These are phyloP conservation scores for Opeltia flavorubescens DNA, from an alignment of 495 filamentous ascomycete species.

Conservation along the genomic window DNA sequence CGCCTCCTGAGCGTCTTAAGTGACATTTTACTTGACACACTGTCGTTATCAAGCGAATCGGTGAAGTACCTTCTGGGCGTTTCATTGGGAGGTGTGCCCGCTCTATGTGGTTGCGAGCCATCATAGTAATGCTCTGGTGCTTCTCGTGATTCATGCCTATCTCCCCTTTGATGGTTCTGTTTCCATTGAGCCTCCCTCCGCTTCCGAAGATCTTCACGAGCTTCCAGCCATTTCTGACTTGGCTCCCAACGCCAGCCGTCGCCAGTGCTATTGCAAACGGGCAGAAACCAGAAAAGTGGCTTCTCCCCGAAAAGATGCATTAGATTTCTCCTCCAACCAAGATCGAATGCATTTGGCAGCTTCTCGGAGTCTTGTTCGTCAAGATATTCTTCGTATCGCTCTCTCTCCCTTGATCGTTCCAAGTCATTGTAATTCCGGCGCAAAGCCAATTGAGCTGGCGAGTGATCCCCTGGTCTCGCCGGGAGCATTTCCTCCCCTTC, in stretches of 20 bases:
- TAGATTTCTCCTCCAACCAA: slow-evolving; percentile 71
- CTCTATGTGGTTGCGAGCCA: slow-evolving; percentile 2
- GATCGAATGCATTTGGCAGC: slow-evolving; percentile 84
- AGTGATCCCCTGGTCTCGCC: slow-evolving; percentile 17
- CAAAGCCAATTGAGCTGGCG: slow-evolving; percentile 34
- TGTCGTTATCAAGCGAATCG: slow-evolving; percentile 18
- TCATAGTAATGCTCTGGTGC: slow-evolving; percentile 8
- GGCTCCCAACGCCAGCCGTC: slow-evolving; percentile 96
- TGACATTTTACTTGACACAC: slow-evolving; percentile 35
- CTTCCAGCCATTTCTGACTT: slow-evolving; percentile 54
- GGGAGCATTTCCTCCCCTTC: slow-evolving; percentile 52
- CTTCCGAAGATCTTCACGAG: slow-evolving; percentile 41
- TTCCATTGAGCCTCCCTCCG: slow-evolving; percentile 43
- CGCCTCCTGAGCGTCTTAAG: slow-evolving; percentile 37
- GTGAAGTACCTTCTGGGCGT: slow-evolving; percentile 5
- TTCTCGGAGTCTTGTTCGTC: slow-evolving; percentile 75
- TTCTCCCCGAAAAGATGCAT: slow-evolving; percentile 64
- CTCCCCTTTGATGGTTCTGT: slow-evolving; percentile 12
- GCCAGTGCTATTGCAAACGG: slow-evolving; percentile 67
- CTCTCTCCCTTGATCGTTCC: slow-evolving; percentile 55
- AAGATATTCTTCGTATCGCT: slow-evolving; percentile 75
- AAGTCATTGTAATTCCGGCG: slow-evolving; percentile 51
- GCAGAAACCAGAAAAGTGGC: slow-evolving; percentile 61
- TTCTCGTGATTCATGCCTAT: slow-evolving; percentile 15
- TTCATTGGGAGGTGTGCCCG: slow-evolving; percentile 6